A percentile compares a stretch with the other conserved stretches of the same genome.
Conservation (phyloP, 495 filamentous ascomycete species). For the Pseudotulostoma volvatum region DNA sequence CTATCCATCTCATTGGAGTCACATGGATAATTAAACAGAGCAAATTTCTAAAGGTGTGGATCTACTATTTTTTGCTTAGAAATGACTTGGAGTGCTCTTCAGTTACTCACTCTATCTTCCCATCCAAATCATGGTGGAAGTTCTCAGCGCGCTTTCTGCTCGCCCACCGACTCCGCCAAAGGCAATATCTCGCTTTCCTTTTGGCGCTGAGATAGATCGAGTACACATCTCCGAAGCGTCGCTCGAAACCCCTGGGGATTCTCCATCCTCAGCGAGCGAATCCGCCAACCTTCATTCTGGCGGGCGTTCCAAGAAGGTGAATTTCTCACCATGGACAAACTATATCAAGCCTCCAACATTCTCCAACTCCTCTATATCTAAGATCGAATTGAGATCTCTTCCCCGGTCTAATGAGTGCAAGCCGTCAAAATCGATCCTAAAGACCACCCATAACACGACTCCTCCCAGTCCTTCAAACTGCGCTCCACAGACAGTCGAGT, state of each 20-base stretch:
- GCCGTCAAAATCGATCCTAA: slow-evolving; percentile 75
- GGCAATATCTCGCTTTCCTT: slow-evolving; percentile 31
- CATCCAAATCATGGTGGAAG: slow-evolving; percentile 33
- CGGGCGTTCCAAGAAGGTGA: slow-evolving; percentile 49
- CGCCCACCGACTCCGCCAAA: slow-evolving; percentile 47
- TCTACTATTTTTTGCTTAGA: no score
- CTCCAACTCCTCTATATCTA: slow-evolving; percentile 28
- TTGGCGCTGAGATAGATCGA: slow-evolving; percentile 14
- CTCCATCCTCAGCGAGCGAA: slow-evolving; percentile 27
- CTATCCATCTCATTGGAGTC: no score
- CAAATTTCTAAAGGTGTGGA: no score
- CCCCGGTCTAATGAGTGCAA: slow-evolving; percentile 48
- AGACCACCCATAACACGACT: slow-evolving; percentile 36
- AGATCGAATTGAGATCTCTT: slow-evolving; percentile 27
- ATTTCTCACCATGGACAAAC: slow-evolving; percentile 55
- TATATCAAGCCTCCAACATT: slow-evolving; percentile 46
- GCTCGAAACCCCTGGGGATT: slow-evolving; percentile 32
- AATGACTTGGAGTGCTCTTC: slow-evolving; percentile 1
- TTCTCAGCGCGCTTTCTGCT: slow-evolving; percentile 32
- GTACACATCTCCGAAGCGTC: slow-evolving; percentile 16
- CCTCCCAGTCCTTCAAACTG: slow-evolving; percentile 21
- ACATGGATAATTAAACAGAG: no score
- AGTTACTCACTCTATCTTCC: slow-evolving; percentile 7
- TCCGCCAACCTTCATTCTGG: slow-evolving; percentile 20
- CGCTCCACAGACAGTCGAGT: slow-evolving; percentile 20